Percentiles rank a stretch among this genome's conserved stretches.
phyloP scores from a whole-genome alignment of 352 stramenopile genomes.

The Pythium myriotylum region DNA sequence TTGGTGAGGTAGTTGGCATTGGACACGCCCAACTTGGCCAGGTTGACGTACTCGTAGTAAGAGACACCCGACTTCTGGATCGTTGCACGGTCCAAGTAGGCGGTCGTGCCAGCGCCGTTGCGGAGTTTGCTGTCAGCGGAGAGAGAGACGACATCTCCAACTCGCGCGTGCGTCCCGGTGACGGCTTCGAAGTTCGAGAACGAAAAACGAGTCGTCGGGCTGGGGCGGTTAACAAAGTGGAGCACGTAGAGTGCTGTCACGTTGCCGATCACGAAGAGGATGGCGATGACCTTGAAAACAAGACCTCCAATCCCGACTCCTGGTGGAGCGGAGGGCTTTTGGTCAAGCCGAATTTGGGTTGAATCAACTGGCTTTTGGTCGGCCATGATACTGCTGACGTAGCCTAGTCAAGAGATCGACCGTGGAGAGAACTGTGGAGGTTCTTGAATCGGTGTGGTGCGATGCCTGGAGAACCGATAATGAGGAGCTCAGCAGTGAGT shows the following conservation, averaged over 20 bases:
- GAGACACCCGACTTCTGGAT: constrained; percentile 25
- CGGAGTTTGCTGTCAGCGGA: constrained; percentile 35
- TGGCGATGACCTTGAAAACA: constrained; percentile 33
- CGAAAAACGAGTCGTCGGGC: constrained; percentile 43
- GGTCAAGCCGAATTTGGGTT: constrained; percentile 48
- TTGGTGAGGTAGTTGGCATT: constrained; percentile 42
- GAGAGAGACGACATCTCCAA: constrained; percentile 40
- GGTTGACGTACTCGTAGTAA: constrained; percentile 53
- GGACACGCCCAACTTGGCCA: constrained; percentile 48
- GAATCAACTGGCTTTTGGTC: constrained; percentile 45
- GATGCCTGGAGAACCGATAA: not conserved
- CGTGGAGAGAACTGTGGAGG: constrained; percentile 14
- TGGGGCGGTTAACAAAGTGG: constrained; percentile 59
- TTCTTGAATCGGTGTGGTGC: not conserved
- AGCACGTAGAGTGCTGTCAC: constrained; percentile 62
- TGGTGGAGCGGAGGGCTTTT: constrained; percentile 1
- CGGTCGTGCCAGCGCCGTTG: constrained; percentile 65
- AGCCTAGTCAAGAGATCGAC: not conserved
- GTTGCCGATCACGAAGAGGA: constrained; percentile 66
- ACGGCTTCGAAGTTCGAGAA: constrained; percentile 36
- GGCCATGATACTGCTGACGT: constrained; percentile 2
- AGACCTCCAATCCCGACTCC: not conserved
- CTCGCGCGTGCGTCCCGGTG: constrained; percentile 11
- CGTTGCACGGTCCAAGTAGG: constrained; percentile 50
- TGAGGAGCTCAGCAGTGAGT: not conserved